Evolutionary conservation across 2,329 filamentous ascomycete species (phyloP), one percentile per base, ranked within the genome.

Genomic region (Hansfordia pulvinata): DNA sequence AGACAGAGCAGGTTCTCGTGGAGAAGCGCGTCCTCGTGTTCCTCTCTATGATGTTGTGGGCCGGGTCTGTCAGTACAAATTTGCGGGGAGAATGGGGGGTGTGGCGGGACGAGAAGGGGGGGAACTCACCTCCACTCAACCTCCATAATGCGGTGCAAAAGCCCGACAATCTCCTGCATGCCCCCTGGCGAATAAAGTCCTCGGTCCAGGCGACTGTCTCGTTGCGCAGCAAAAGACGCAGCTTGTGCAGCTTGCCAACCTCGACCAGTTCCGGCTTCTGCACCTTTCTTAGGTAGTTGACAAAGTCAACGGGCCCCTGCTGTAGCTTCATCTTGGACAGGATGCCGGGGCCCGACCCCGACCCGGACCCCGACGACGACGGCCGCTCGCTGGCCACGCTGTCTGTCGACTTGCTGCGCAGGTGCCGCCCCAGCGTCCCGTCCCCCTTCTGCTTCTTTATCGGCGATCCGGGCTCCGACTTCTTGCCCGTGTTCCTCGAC

Each of bases 121-220:
- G n/a, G n/a, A n/a, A 56, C 74, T 50, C 54, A 85, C 80, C 86
- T 83, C 88, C 90, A 98, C 51, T 96, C 90, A 18, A 98, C 76
- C 27, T 79, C 79, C 69, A 94, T 85, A 41, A 88, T 93, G n/a
- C 88, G 73, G 50, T 93, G 78, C 25, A 96, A 62, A 29, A 96
- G 58, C 20, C 70, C 73, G 19, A 94, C 79, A 35, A 96, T 81
- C 50, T 94, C 84, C 38, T 79, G 71, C 85, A 96, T 93, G 12
- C 90, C 90, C 10, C 83, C 35, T 86, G 76, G 20, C 74, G 67
- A 40, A 96, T 83, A 48, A 96, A 98, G 9, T 76, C 70, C 46
- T 96, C 84, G 3, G 92, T 92, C 90, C 90, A 98, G 9, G 79
- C 72, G 5, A 98, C 84, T 0, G 88, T 93, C 58, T 98, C 90